Base-by-base conservation (phyloP, 225 moss, liverwort and hornwort genomes). In the Marchantia polymorpha region DNA sequence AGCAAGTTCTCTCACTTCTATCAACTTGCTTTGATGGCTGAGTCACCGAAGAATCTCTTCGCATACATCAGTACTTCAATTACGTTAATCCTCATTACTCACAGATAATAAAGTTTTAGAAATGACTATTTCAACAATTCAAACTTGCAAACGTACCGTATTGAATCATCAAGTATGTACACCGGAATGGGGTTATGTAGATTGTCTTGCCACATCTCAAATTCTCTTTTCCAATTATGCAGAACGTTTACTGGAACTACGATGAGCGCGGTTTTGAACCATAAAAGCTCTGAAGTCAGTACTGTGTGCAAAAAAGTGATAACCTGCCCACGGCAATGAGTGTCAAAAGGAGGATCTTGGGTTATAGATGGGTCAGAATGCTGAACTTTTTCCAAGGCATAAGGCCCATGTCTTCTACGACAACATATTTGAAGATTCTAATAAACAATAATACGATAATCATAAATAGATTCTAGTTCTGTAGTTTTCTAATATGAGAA, bases 171-270 rank as follows among this genome's bases (percentile, higher is more conserved):
- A 61, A 93, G 87, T 87, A 99, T 86, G 75, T 83, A 89, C 31
- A 99, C 95, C 81, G 87, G 30, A 54, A 95, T 84, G 73, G 89
- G 88, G 27, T 82, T 60, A 63, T 88, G 80, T 75, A 92, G 83
- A 31, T 73, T 78, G 74, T 89, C 90, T 82, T 95, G 95, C 99
- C 99, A 99, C 56, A 91, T 90, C 53, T 89, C 87, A 64, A 99
- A 99, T 83, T 99, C 99, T 67, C 78, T 90, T 82, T 85, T 91
- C 99, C 99, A 99, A 79, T 99, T 99, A 80, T 99, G 99, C 77
- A 99, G 85, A 16, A 99, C 99, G 85, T 99, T 99, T 64, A 95
- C 90, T 67, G 99, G 99, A 59, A 95, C 95, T 75, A 99, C 95
- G 84, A 99, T 87, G 55, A 99, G 90, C 56, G 91, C 99, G n/a